Evolutionary conservation across 148 eudicot species (phyloP).

Genomic region (Cornus controversa): DNA sequence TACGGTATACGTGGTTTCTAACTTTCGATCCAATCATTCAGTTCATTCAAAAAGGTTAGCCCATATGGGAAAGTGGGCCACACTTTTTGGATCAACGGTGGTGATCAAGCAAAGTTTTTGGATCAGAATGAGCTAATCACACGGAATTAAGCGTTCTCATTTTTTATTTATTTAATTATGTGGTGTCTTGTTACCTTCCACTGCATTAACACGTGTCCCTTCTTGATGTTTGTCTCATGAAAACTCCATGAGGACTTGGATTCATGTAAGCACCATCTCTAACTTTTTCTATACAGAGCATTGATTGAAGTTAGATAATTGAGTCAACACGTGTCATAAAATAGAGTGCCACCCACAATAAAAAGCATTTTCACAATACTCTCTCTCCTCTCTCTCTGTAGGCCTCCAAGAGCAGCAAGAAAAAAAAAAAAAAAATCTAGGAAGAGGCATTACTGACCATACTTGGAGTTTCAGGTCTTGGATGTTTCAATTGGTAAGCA

Average conservation of each 20-base stretch:
- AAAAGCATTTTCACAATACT: conserved; percentile 19
- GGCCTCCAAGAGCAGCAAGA: neutral
- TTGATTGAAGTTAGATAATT: conserved; percentile 44
- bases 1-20: too few species aligned
- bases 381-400: conserved; percentile 14
- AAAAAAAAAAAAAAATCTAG: conserved; percentile 10
- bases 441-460: neutral
- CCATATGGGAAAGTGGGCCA: too few species aligned
- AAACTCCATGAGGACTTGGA: conserved; percentile 29
- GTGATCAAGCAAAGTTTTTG: too few species aligned
- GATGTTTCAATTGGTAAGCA: conserved; percentile 33
- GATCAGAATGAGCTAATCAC: too few species aligned
- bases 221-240: conserved; percentile 18
- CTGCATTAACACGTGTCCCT: conserved; percentile 25
- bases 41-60: too few species aligned
- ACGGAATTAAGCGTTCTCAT: too few species aligned
- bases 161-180: too few species aligned
- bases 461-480: conserved; percentile 14
- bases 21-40: too few species aligned
- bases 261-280: conserved; percentile 3
- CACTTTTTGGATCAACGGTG: too few species aligned
- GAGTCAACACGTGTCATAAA: conserved; percentile 45
- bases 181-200: neutral
- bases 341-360: conserved; percentile 1
- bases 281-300: conserved; percentile 15